Conservation (phyloP, 371 early-diverging fungal species). For the Chytridium lagenaria region DNA sequence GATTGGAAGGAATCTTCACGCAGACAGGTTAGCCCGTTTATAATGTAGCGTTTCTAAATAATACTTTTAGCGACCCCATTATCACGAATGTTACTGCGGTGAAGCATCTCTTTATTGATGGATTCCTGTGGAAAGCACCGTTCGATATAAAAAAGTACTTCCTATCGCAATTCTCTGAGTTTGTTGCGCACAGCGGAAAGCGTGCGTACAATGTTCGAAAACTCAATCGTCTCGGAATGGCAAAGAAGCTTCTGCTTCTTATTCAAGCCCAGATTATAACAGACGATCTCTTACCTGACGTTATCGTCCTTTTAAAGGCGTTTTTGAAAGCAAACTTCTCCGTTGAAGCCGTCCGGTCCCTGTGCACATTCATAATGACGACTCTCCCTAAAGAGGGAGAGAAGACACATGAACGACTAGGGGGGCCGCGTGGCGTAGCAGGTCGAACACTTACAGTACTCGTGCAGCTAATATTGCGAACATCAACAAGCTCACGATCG, state of each 20-base stretch:
- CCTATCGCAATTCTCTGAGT: conserved; percentile 68
- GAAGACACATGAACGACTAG: background rate
- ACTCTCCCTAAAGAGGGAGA: conserved; percentile 57
- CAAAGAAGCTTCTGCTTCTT: conserved; percentile 30
- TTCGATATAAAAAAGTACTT: conserved; percentile 67
- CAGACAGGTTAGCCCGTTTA: conserved; percentile 38
- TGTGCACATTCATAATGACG: conserved; percentile 73
- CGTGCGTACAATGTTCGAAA: conserved; percentile 66
- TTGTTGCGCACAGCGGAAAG: conserved; percentile 65
- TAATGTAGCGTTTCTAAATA: background rate
- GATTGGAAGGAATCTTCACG: conserved; percentile 63
- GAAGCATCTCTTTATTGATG: conserved; percentile 69
- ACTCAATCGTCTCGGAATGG: conserved; percentile 65
- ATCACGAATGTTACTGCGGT: conserved; percentile 73
- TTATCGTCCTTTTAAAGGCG: conserved; percentile 63
- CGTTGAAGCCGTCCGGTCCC: conserved; percentile 67
- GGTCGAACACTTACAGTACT: background rate
- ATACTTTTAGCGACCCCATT: conserved; percentile 58
- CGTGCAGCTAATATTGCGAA: conserved; percentile 15
- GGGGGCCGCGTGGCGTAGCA: background rate
- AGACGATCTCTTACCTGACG: conserved; percentile 59
- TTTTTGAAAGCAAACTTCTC: conserved; percentile 66
- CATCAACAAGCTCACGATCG: background rate
- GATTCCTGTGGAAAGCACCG: conserved; percentile 74
- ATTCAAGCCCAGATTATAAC: conserved; percentile 68